Evolutionary conservation across 371 early-diverging fungal species (phyloP).

Genomic region (Funneliformis caledonium): DNA sequence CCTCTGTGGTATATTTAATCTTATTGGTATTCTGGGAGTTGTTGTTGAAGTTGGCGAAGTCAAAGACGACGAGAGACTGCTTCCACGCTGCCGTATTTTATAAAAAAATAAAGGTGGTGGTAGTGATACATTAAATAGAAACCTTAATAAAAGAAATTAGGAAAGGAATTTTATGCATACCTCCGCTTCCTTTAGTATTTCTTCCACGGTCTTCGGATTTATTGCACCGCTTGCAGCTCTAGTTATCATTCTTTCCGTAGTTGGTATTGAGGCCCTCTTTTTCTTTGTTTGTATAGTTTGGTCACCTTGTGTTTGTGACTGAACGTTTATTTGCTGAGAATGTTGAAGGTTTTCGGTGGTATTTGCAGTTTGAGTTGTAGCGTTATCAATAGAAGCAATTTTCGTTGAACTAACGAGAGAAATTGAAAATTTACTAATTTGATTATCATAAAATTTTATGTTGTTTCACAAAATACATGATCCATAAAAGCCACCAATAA

Average conservation of each 20-base stretch:
- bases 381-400: neutral
- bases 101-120: slow-evolving; percentile 19
- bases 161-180: slow-evolving; percentile 44
- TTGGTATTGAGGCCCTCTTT: slow-evolving; percentile 47
- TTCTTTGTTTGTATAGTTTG: slow-evolving; percentile 23
- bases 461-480: neutral
- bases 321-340: neutral
- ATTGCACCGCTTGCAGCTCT: slow-evolving; percentile 72
- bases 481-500: neutral
- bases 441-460: neutral
- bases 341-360: neutral
- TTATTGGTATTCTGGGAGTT: neutral
- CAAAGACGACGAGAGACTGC: neutral
- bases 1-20: slow-evolving; percentile 25
- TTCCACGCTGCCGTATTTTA: slow-evolving; percentile 26
- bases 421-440: neutral
- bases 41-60: slow-evolving; percentile 3
- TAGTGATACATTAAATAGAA: slow-evolving; percentile 40
- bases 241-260: slow-evolving; percentile 69
- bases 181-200: slow-evolving; percentile 56
- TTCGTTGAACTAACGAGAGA: neutral
- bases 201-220: slow-evolving; percentile 64
- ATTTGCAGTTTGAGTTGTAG: neutral
- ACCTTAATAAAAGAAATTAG: slow-evolving; percentile 42
- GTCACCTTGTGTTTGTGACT: slow-evolving; percentile 8